Evolutionary conservation across 768 basidiomycete genomes (phyloP).

Genomic region (Mycena venus): DNA sequence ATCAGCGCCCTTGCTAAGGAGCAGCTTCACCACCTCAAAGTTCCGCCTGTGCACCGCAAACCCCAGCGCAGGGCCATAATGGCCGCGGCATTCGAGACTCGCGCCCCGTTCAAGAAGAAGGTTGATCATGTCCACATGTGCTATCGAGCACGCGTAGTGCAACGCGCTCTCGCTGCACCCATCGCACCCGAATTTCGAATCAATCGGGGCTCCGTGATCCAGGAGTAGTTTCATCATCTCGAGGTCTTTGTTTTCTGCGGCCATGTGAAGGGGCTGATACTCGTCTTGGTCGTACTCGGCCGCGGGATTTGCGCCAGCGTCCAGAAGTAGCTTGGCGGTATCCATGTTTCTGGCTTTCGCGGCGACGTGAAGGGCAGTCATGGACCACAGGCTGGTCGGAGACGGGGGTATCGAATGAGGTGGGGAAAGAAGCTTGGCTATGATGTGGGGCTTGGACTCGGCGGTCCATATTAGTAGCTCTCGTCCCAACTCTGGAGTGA

Average conservation of each 20-base stretch:
- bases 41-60: not conserved
- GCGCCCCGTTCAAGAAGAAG: constrained; percentile 16
- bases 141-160: constrained; percentile 1
- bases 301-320: not conserved
- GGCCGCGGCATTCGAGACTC: not conserved
- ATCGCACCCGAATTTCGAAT: not conserved
- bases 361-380: constrained; percentile 3
- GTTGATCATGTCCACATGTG: not conserved
- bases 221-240: constrained; percentile 15
- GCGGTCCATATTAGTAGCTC: not conserved
- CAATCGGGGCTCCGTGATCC: constrained; percentile 7
- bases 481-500: not conserved
- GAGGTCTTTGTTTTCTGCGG: not conserved
- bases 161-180: not conserved
- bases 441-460: constrained; percentile 7
- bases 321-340: not conserved
- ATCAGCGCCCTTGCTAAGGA: constrained; percentile 4
- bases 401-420: constrained; percentile 11
- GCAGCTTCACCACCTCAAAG: not conserved
- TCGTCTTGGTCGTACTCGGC: not conserved
- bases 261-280: constrained; percentile 4
- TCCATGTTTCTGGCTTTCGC: not conserved
- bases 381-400: not conserved
- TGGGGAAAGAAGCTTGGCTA: constrained; percentile 9
- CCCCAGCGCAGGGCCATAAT: not conserved